Conservation (phyloP, 192 early-diverging fungal species). For the Coemansia sp. region DNA sequence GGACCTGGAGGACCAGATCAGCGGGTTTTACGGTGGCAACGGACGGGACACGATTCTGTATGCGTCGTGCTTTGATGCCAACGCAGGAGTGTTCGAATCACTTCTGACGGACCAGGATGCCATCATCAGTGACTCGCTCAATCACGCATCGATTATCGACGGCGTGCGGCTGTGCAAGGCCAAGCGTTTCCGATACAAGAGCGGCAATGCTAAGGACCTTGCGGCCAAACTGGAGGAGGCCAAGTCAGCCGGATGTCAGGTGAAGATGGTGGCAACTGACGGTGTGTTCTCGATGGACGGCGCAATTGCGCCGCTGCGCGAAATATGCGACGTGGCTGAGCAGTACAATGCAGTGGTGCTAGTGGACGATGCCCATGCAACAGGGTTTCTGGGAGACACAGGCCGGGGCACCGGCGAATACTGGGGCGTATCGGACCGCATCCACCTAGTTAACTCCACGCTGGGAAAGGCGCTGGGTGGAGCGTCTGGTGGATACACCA, state of each 20-base stretch:
- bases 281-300: slow-evolving; percentile 70
- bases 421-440: slow-evolving; percentile 57
- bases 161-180: slow-evolving; percentile 70
- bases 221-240: slow-evolving; percentile 59
- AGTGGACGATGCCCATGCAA: slow-evolving; percentile 71
- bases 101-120: slow-evolving; percentile 60
- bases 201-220: slow-evolving; percentile 69
- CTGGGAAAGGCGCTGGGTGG: slow-evolving; percentile 61
- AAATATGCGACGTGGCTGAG: slow-evolving; percentile 67
- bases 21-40: slow-evolving; percentile 56
- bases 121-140: slow-evolving; percentile 59
- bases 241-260: slow-evolving; percentile 47
- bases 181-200: slow-evolving; percentile 64
- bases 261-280: slow-evolving; percentile 71
- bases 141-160: slow-evolving; percentile 68
- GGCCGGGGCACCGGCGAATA: slow-evolving; percentile 71
- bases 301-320: slow-evolving; percentile 63
- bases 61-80: slow-evolving; percentile 70
- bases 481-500: slow-evolving; percentile 57
- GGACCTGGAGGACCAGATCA: slow-evolving; percentile 60
- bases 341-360: slow-evolving; percentile 70
- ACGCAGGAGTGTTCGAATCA: slow-evolving; percentile 67
- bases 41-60: slow-evolving; percentile 63
- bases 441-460: slow-evolving; percentile 62
- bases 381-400: slow-evolving; percentile 65